Evolutionary conservation across 2,329 filamentous ascomycete genomes (phyloP).

Genomic region (Neonectria sp.): DNA sequence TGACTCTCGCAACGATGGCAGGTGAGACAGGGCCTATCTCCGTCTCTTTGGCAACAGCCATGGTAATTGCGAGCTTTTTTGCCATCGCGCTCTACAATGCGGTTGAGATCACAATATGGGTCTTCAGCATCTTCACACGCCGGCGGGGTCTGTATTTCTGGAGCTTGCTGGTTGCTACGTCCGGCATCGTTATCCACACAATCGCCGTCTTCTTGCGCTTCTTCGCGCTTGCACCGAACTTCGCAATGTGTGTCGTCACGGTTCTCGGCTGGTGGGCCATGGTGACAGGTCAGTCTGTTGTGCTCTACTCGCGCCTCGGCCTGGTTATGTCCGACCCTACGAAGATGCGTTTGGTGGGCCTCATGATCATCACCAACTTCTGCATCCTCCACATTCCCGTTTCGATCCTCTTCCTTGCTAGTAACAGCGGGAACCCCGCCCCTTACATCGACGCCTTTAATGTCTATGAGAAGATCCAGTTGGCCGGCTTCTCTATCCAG

Average conservation of each 20-base stretch:
- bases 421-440: background rate
- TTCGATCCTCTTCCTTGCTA: background rate
- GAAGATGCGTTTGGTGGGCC: background rate
- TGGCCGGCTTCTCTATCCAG: background rate
- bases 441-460: background rate
- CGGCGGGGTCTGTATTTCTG: background rate
- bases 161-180: background rate
- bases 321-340: background rate
- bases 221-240: background rate
- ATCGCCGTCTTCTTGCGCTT: slow-evolving; percentile 1
- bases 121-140: background rate
- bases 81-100: background rate
- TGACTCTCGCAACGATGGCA: background rate
- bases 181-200: background rate
- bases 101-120: background rate
- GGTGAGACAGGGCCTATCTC: background rate
- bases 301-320: background rate
- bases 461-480: background rate
- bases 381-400: background rate
- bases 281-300: background rate
- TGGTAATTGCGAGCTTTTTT: background rate
- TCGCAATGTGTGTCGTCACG: background rate
- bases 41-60: background rate
- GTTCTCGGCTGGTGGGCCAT: background rate
- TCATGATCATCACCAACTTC: slow-evolving; percentile 1